Percentiles rank a stretch among this genome's conserved stretches.
These are phyloP conservation scores for Sporormia fimetaria DNA, from an alignment of 495 filamentous ascomycete genomes.

Conservation along the genomic window DNA sequence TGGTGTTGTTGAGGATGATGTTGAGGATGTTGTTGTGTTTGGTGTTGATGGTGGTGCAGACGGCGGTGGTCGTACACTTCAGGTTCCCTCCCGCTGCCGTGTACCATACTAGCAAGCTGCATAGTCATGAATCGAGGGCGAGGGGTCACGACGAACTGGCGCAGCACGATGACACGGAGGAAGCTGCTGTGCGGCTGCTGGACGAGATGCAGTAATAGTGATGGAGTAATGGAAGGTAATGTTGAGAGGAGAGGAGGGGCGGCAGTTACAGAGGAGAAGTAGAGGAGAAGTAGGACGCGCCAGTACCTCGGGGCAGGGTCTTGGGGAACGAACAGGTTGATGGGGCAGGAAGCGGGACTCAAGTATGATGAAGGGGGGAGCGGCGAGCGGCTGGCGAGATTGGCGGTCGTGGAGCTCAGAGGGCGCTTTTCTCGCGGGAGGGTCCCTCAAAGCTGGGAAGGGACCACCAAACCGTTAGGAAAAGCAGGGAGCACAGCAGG, in stretches of 20 bases:
- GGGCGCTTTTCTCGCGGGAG: background rate
- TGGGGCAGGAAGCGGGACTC: conserved; percentile 21
- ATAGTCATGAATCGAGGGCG: conserved; percentile 21
- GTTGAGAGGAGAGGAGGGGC: background rate
- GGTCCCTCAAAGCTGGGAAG: background rate
- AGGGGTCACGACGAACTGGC: conserved; percentile 18
- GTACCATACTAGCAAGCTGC: conserved; percentile 30
- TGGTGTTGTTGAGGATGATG: conserved; percentile 11
- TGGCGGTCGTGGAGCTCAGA: background rate
- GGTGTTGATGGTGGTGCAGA: conserved; percentile 14
- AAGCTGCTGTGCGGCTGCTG: conserved; percentile 1
- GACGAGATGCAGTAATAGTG: background rate
- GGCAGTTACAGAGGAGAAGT: conserved; percentile 1
- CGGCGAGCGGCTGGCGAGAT: conserved; percentile 13
- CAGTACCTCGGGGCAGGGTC: conserved; percentile 18
- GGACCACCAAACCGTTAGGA: conserved; percentile 25
- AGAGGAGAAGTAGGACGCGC: conserved; percentile 9
- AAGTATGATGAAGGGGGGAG: conserved; percentile 14
- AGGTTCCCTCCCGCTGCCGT: conserved; percentile 27
- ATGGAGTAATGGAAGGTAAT: conserved; percentile 1
- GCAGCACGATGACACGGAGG: conserved; percentile 13
- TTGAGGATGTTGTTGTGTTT: conserved; percentile 6
- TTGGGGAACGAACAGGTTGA: conserved; percentile 15
- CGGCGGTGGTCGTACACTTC: conserved; percentile 19
- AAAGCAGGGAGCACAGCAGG: too few relatives aligned